Evolutionary conservation across 331 rosid species (phyloP), one percentile per base, ranked within the genome.

Genomic region (Rhamnella rubrinervis): DNA sequence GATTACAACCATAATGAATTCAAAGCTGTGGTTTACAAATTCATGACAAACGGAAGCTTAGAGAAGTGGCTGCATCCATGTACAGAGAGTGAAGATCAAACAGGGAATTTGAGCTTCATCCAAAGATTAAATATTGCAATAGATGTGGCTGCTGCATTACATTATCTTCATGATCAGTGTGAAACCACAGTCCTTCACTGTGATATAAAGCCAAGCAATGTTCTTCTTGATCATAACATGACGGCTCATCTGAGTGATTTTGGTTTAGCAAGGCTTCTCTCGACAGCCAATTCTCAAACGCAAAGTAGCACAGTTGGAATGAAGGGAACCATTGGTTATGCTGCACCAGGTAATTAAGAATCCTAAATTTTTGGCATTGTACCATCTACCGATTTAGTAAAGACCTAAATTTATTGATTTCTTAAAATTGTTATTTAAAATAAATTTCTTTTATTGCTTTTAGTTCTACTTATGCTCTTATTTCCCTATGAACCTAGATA

Each of bases 21-120:
- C 67, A 70, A 76, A 21, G 81, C 76, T 16, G 20, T 76, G 23
- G 49, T 76, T 58, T 59, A 55, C 12, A 51, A 70, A 44, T 63
- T 51, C 49, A 77, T 71, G 77, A 25, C 16, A 12, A 77, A 77
- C 6, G 77, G 77, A 13, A 77, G 67, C 65, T 71, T 77, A 25
- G 72, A 77, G 18, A 49, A 61, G 16, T 71, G 81, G 77, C 26
- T 77, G 16, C 60, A 52, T 26, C 17, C 23, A 23, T 23, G 23
- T 23, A 23, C 23, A 23, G 23, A 23, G 23, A 23, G 2, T 6
- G 47, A 40, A 6, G 47, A 12, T 40, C 11, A 40, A 40, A 6
- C 10, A 12, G 10, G 47, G 47, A 40, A 6, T 8, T 40, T 40
- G 10, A 40, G 47, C 10, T 12, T 40, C 10, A 8, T 40, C 47